Evolutionary conservation across 2,329 filamentous ascomycete species (phyloP).

Genomic region (Exophiala phaeomuriformis): DNA sequence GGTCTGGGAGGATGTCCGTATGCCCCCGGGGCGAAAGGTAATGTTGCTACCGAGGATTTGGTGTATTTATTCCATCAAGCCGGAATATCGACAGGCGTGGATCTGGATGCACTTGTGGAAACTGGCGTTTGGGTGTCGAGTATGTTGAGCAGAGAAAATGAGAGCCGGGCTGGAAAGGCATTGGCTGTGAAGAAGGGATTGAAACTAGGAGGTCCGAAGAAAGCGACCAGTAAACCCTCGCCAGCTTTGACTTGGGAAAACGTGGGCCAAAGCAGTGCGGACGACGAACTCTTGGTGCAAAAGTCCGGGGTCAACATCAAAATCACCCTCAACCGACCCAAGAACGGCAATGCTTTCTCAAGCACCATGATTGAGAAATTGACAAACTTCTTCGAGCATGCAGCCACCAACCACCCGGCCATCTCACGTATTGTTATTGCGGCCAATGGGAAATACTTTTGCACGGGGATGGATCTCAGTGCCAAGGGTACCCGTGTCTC

Average conservation of each 20-base stretch:
- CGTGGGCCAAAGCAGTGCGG: neutral
- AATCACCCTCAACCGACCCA: slow-evolving; percentile 31
- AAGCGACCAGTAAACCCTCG: neutral
- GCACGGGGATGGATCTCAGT: slow-evolving; percentile 23
- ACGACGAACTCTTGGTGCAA: neutral
- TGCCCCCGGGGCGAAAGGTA: slow-evolving; percentile 76
- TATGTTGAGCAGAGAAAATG: slow-evolving; percentile 56
- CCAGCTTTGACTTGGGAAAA: neutral
- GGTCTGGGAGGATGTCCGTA: slow-evolving; percentile 81
- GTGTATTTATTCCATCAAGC: slow-evolving; percentile 55
- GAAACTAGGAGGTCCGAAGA: neutral
- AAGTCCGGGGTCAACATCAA: slow-evolving; percentile 26
- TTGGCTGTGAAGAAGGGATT: slow-evolving; percentile 8
- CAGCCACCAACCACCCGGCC: slow-evolving; percentile 23
- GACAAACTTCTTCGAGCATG: slow-evolving; percentile 28
- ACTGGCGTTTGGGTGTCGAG: slow-evolving; percentile 66
- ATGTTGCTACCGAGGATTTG: slow-evolving; percentile 77
- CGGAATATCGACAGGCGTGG: slow-evolving; percentile 49
- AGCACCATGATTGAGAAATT: slow-evolving; percentile 33
- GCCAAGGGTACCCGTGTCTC: slow-evolving; percentile 1
- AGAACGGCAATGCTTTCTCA: slow-evolving; percentile 38
- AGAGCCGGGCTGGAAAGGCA: slow-evolving; percentile 61
- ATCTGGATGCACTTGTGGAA: slow-evolving; percentile 52
- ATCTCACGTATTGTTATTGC: slow-evolving; percentile 29
- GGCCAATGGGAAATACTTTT: slow-evolving; percentile 22